These are phyloP conservation scores for Cutaneotrichosporon dermatis DNA, from an alignment of 1,284 basidiomycete genomes.

Conservation along the genomic window DNA sequence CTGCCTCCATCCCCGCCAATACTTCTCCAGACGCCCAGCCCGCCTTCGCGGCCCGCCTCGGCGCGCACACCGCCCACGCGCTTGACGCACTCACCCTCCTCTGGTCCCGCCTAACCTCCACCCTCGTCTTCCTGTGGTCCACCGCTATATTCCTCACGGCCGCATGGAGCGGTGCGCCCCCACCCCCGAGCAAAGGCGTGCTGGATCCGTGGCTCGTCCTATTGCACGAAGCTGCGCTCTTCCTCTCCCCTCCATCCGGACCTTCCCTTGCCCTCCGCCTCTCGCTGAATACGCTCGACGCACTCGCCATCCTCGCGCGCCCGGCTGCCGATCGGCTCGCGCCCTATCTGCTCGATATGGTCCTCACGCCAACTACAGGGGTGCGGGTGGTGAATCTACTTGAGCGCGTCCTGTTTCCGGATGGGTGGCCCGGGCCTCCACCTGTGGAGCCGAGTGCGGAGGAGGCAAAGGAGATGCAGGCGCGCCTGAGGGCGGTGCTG, in stretches of 20 bases:
- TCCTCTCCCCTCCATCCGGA: conserved; percentile 14
- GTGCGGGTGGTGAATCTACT: conserved; percentile 26
- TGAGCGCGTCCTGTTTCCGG: conserved; percentile 39
- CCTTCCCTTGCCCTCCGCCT: conserved; percentile 17
- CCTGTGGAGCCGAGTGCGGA: conserved; percentile 37
- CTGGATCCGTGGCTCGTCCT: conserved; percentile 21
- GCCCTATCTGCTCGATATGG: conserved; percentile 24
- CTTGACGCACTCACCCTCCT: not conserved
- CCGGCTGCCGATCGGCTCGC: conserved; percentile 34
- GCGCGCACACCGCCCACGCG: not conserved
- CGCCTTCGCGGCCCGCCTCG: not conserved
- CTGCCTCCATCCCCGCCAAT: too few species aligned
- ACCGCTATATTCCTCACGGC: not conserved
- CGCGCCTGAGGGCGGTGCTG: not conserved
- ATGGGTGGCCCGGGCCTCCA: conserved; percentile 38
- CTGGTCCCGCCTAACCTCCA: not conserved
- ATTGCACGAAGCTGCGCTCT: not conserved
- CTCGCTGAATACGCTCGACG: not conserved
- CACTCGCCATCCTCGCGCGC: conserved; percentile 16
- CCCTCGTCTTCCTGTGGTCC: conserved; percentile 11
- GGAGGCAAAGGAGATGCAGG: conserved; percentile 21
- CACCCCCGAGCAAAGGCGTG: conserved; percentile 10
- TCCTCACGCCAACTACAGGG: conserved; percentile 21
- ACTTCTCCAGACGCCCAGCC: too few species aligned
- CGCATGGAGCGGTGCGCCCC: conserved; percentile 11